Evolutionary conservation across 805 yeast genomes (phyloP).

Genomic region (Candida silvatica): DNA sequence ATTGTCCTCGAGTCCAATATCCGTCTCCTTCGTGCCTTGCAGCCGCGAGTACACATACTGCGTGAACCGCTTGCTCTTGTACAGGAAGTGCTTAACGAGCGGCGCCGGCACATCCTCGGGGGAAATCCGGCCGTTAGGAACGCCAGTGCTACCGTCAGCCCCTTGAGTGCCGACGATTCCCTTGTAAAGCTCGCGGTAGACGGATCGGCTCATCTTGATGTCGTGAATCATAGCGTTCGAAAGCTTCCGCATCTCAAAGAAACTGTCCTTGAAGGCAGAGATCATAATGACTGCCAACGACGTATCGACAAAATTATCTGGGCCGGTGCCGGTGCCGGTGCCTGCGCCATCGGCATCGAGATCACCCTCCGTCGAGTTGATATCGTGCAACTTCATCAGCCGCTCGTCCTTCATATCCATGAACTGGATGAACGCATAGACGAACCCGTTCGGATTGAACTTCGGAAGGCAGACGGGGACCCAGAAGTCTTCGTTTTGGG

Average conservation of each 20-base stretch:
- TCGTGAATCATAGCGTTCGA: conserved; percentile 42
- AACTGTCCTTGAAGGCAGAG: conserved; percentile 69
- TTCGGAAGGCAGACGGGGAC: conserved; percentile 87
- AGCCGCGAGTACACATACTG: conserved; percentile 40
- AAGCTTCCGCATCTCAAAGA: conserved; percentile 62
- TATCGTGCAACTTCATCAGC: conserved; percentile 21
- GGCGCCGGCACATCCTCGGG: conserved; percentile 49
- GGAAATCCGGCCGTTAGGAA: conserved; percentile 29
- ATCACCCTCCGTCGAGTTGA: conserved; percentile 14
- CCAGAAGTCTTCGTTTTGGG: conserved; percentile 72
- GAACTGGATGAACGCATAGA: conserved; percentile 71
- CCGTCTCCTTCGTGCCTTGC: conserved; percentile 10
- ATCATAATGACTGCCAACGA: conserved; percentile 36
- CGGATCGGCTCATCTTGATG: conserved; percentile 29
- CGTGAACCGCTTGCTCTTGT: conserved; percentile 51
- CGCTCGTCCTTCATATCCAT: conserved; percentile 30
- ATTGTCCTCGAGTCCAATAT: conserved; percentile 10
- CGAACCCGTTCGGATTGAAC: conserved; percentile 81
- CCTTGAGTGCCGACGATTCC: conserved; percentile 23
- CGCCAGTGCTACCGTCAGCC: conserved; percentile 18
- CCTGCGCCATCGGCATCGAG: conserved; percentile 1
- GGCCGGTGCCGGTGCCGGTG: conserved; percentile 11
- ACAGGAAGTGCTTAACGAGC: conserved; percentile 68
- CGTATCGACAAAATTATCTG: too few relatives aligned
- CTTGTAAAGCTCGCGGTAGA: conserved; percentile 20